Evolutionary conservation across 2,329 filamentous ascomycete species (phyloP), one percentile per base, ranked within the genome.

Genomic region (Thermothelomyces thermophilus): DNA sequence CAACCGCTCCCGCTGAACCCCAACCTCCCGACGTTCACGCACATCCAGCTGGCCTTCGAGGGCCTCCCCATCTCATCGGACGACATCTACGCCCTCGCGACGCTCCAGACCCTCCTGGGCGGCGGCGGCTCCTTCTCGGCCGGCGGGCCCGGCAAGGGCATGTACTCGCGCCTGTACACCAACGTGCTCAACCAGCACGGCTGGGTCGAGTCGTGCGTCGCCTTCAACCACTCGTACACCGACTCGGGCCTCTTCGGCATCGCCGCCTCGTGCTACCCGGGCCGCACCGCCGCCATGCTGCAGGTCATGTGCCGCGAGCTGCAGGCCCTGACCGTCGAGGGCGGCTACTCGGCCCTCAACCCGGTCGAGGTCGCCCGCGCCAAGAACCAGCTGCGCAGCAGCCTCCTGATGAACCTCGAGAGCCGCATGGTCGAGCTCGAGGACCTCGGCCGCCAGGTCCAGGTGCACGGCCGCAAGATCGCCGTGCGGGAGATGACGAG

Each of bases 121-220:
- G 93, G 93, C 41, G 93, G 93, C 42, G 93, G 93, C 20, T 96
- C 90, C 49, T 98, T 98, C 73, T 95, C 88, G 14, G 93, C 93
- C 47, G 93, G 93, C 61, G 93, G 93, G 0, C 93, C 93, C 4
- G 93, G 93, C 46, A 98, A 98, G 74, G 93, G 93, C 67, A 98
- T 98, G 93, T 97, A 97, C 75, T 95, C 88, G 33, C 86, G 93
- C 11, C 80, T 98, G 8, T 98, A 96, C 75, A 97, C 90, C 56
- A 95, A 96, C 66, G 91, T 97, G 0, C 80, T 98, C 45, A 98
- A 98, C 73, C 90, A 97, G 70, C 84, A 95, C 71, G 89, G 87
- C 60, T 98, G 91, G 91, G 89, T 98, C 22, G 93, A 98, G 71
- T 90, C 83, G 53, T 97, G 93, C 71, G 78, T 95, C 45, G 86